phyloP scores from a whole-genome alignment of 2,329 filamentous ascomycete species.

The Colletotrichum zoysiae region DNA sequence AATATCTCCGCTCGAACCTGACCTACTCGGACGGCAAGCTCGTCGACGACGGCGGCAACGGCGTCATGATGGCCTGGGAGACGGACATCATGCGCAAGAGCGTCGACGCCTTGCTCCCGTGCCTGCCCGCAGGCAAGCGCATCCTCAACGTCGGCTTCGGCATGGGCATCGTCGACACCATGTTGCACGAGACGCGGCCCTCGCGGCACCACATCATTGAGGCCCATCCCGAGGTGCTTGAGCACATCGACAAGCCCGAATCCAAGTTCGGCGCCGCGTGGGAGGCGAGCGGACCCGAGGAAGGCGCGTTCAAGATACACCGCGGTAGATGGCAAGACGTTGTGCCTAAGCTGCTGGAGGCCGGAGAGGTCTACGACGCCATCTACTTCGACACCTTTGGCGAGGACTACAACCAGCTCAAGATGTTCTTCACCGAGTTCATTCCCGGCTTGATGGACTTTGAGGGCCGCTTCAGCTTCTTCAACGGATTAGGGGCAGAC shows the following conservation, averaged over 20 bases:
- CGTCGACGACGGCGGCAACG: constrained; percentile 81
- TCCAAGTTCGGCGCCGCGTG: constrained; percentile 67
- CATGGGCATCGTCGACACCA: constrained; percentile 88
- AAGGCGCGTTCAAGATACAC: constrained; percentile 80
- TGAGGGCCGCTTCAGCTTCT: constrained; percentile 84
- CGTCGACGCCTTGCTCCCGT: constrained; percentile 72
- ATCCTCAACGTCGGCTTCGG: constrained; percentile 91
- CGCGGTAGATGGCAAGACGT: constrained; percentile 86
- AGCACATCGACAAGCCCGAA: constrained; percentile 65
- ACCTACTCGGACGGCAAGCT: constrained; percentile 76
- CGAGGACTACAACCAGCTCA: constrained; percentile 89
- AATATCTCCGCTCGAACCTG: constrained; percentile 76
- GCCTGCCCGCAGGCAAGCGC: constrained; percentile 63
- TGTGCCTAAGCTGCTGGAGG: constrained; percentile 74
- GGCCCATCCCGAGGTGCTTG: constrained; percentile 82
- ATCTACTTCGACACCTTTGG: constrained; percentile 99
- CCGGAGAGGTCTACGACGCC: constrained; percentile 81
- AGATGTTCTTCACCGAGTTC: constrained; percentile 88
- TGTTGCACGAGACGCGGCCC: constrained; percentile 78
- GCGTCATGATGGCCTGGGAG: constrained; percentile 96
- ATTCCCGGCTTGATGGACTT: constrained; percentile 83
- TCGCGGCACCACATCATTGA: constrained; percentile 86
- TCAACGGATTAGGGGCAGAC: constrained; percentile 93
- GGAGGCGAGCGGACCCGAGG: constrained; percentile 67
- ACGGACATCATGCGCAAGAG: constrained; percentile 86